phyloP scores from a whole-genome alignment of 2,329 filamentous ascomycete genomes.

The Pseudohalonectria lignicola region DNA sequence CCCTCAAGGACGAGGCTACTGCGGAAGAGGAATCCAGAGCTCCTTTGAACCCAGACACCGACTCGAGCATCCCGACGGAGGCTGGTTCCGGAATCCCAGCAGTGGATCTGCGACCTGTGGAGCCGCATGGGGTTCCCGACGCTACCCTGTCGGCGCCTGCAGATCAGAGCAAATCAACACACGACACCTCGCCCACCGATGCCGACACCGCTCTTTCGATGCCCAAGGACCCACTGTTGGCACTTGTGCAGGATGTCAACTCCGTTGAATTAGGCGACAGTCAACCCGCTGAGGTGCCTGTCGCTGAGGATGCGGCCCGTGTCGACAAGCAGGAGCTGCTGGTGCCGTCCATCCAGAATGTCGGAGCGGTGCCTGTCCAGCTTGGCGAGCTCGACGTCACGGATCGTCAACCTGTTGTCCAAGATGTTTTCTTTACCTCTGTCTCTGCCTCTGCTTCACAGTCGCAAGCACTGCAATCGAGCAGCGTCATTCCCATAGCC shows the following conservation, averaged over 20 bases:
- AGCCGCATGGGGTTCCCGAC: slow-evolving; percentile 8
- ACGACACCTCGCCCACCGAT: slow-evolving; percentile 11
- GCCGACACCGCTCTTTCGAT: slow-evolving; percentile 14
- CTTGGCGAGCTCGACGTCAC: background rate
- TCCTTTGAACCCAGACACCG: no score
- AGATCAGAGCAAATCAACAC: slow-evolving; percentile 13
- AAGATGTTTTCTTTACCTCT: no score
- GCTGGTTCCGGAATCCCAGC: background rate
- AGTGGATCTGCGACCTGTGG: background rate
- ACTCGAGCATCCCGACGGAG: no score
- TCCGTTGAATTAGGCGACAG: background rate
- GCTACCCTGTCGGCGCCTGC: slow-evolving; percentile 9
- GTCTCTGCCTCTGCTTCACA: no score
- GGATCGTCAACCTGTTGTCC: no score
- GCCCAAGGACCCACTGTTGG: slow-evolving; percentile 10
- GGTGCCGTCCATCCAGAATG: no score
- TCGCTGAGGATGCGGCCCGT: background rate
- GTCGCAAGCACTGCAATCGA: background rate
- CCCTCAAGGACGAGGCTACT: no score
- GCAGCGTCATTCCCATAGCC: no score
- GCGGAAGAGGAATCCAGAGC: no score
- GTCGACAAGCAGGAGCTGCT: slow-evolving; percentile 6
- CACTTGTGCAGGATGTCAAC: slow-evolving; percentile 1
- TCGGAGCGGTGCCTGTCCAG: background rate
- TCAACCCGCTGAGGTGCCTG: slow-evolving; percentile 1